These are phyloP conservation scores for Globisporangium spinosum DNA, from an alignment of 352 stramenopile species.

Conservation along the genomic window DNA sequence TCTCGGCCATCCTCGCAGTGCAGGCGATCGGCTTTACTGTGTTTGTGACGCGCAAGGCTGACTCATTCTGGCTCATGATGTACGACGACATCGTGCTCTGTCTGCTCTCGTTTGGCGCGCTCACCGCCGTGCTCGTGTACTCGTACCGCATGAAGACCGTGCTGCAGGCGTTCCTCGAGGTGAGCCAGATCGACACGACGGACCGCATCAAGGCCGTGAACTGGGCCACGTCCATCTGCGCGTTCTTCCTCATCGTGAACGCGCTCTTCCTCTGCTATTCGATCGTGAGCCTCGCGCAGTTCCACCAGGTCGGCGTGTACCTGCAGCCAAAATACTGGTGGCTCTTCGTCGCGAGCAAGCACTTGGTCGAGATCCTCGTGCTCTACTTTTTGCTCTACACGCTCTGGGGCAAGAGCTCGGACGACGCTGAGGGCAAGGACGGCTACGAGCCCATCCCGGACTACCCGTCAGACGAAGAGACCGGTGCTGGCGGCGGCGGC, in stretches of 20 bases:
- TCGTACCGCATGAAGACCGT: slow-evolving; percentile 95
- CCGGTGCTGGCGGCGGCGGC: background rate
- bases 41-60: slow-evolving; percentile 78
- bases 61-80: slow-evolving; percentile 94
- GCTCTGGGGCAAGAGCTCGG: slow-evolving; percentile 79
- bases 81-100: slow-evolving; percentile 89
- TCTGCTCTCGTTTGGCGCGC: slow-evolving; percentile 83
- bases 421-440: slow-evolving; percentile 63
- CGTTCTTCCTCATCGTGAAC: slow-evolving; percentile 94
- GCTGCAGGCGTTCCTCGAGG: slow-evolving; percentile 92
- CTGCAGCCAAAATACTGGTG: slow-evolving; percentile 89
- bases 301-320: slow-evolving; percentile 82
- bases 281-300: slow-evolving; percentile 84
- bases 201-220: slow-evolving; percentile 94
- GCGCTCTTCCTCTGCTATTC: slow-evolving; percentile 84
- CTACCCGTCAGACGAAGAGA: slow-evolving; percentile 53
- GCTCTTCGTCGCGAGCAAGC: slow-evolving; percentile 92
- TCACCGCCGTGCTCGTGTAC: slow-evolving; percentile 93
- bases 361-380: slow-evolving; percentile 91
- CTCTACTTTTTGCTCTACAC: slow-evolving; percentile 95
- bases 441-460: slow-evolving; percentile 80
- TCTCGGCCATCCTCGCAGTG: slow-evolving; percentile 64
- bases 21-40: slow-evolving; percentile 85
- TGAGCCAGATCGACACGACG: slow-evolving; percentile 97
- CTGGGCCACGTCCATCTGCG: slow-evolving; percentile 94